Evolutionary conservation across 257 asterid species (phyloP).

Genomic region (Solanum tarapatanum): DNA sequence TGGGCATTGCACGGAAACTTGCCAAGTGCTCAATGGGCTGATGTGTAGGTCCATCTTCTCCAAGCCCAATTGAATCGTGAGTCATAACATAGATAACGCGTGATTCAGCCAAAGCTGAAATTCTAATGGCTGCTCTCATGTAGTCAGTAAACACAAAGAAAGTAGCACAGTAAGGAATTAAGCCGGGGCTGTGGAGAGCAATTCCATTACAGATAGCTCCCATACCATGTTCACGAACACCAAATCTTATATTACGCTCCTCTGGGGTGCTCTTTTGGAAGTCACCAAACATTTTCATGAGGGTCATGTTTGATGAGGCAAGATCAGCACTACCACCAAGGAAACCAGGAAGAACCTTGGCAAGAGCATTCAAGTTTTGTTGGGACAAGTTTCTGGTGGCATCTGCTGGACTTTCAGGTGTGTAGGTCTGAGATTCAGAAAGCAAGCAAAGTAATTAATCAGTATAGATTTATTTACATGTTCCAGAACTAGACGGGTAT

Average conservation of each 20-base stretch:
- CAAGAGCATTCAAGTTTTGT: constrained; percentile 59
- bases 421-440: constrained; percentile 41
- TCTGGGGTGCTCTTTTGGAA: constrained; percentile 74
- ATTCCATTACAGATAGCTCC: constrained; percentile 73
- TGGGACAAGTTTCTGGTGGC: constrained; percentile 75
- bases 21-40: constrained; percentile 79
- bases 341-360: constrained; percentile 73
- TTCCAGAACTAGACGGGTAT: not conserved
- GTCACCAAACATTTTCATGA: constrained; percentile 59
- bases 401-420: constrained; percentile 63
- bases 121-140: constrained; percentile 69
- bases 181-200: constrained; percentile 63
- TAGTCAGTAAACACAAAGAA: constrained; percentile 79
- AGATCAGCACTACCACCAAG: constrained; percentile 87
- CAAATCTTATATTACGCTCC: constrained; percentile 65
- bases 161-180: constrained; percentile 75
- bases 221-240: constrained; percentile 74
- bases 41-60: constrained; percentile 85
- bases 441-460: not conserved
- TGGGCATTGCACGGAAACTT: constrained; percentile 81
- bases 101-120: constrained; percentile 55
- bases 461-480: not conserved
- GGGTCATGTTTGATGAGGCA: constrained; percentile 90
- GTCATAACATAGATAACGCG: constrained; percentile 83
- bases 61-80: constrained; percentile 79